A percentile compares a stretch with the other conserved stretches of the same genome.
These are phyloP conservation scores for Aspergillus indologenus DNA, from an alignment of 495 filamentous ascomycete genomes.

Conservation along the genomic window DNA sequence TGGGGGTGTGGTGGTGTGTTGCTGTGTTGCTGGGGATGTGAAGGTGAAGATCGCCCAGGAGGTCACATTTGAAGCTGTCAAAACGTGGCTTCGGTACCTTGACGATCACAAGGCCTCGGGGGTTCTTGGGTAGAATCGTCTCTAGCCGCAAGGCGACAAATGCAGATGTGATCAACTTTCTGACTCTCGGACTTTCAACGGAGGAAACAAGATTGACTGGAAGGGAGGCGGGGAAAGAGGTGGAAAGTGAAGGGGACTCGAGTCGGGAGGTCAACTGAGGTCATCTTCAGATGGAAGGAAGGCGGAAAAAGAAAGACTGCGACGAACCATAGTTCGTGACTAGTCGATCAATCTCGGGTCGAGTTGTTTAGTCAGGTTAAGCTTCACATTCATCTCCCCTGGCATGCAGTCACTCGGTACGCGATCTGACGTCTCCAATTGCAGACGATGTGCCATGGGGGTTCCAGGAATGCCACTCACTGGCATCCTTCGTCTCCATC, in stretches of 20 bases:
- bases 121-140: neutral
- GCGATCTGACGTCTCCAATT: conserved; percentile 8
- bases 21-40: neutral
- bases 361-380: conserved; percentile 4
- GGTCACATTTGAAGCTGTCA: neutral
- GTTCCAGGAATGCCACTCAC: neutral
- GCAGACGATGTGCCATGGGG: neutral
- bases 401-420: neutral
- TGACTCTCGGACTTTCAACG: neutral
- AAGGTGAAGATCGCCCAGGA: neutral
- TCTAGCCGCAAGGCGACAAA: neutral
- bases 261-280: neutral
- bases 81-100: conserved; percentile 1
- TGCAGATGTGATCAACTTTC: neutral
- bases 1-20: neutral
- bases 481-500: neutral
- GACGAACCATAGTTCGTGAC: conserved; percentile 9
- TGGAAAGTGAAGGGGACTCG: neutral
- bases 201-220: neutral
- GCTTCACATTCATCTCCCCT: conserved; percentile 1
- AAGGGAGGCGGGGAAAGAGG: neutral
- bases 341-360: conserved; percentile 1
- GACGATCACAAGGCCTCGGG: neutral
- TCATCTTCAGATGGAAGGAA: neutral
- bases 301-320: conserved; percentile 2